phyloP scores from a whole-genome alignment of 2,329 filamentous ascomycete species.

The Acrodontium crateriforme region DNA sequence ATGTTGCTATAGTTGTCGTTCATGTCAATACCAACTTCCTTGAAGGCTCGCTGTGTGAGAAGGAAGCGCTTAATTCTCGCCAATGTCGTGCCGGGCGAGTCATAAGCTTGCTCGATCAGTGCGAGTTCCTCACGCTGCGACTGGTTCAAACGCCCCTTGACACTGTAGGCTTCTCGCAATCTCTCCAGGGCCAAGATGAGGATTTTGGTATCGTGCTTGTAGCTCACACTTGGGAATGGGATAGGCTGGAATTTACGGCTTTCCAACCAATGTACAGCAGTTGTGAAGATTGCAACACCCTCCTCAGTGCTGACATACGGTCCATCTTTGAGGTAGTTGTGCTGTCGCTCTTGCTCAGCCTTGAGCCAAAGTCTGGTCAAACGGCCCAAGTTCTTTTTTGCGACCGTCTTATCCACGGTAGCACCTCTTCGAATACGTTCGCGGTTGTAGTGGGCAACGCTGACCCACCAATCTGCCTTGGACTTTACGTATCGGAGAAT shows the following conservation, averaged over 20 bases:
- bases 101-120: slow-evolving; percentile 94
- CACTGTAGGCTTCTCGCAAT: slow-evolving; percentile 87
- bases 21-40: slow-evolving; percentile 99
- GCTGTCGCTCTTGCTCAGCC: slow-evolving; percentile 93
- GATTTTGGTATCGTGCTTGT: slow-evolving; percentile 99
- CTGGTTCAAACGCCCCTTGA: slow-evolving; percentile 92
- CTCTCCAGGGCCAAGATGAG: slow-evolving; percentile 89
- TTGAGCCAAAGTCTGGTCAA: slow-evolving; percentile 94
- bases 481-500: slow-evolving; percentile 97
- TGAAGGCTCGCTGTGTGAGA: slow-evolving; percentile 93
- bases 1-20: slow-evolving; percentile 99
- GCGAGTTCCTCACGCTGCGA: slow-evolving; percentile 94
- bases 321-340: slow-evolving; percentile 99
- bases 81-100: slow-evolving; percentile 88
- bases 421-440: slow-evolving; percentile 92
- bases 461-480: slow-evolving; percentile 99
- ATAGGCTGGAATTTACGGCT: slow-evolving; percentile 97
- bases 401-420: slow-evolving; percentile 96
- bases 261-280: slow-evolving; percentile 96
- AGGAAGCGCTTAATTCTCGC: slow-evolving; percentile 96
- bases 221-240: slow-evolving; percentile 95
- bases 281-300: slow-evolving; percentile 96
- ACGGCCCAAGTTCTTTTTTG: slow-evolving; percentile 96
- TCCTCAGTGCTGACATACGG: slow-evolving; percentile 98
- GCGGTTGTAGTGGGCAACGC: slow-evolving; percentile 95